A percentile compares a stretch with the other conserved stretches of the same genome.
Conservation (phyloP, 345 rosid genomes). For the Populus deltoides region DNA sequence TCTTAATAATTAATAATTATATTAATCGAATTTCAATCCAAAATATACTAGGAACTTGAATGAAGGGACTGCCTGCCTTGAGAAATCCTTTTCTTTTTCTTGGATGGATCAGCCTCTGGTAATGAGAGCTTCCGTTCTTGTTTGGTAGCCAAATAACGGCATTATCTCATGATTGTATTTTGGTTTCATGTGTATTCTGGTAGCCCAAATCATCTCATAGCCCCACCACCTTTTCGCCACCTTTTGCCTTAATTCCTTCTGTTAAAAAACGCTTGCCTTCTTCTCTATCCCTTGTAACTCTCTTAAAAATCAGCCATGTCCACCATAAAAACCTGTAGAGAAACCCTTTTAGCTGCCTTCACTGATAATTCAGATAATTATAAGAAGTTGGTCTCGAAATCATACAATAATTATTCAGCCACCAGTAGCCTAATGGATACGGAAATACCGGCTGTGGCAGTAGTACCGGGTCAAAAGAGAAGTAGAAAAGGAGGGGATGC, state of each 20-base stretch:
- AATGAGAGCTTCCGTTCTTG: constrained; percentile 19
- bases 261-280: too few species aligned
- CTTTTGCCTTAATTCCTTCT: neutral
- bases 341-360: too few species aligned
- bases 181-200: neutral
- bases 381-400: constrained; percentile 8
- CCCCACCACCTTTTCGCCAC: constrained; percentile 1
- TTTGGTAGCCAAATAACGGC: constrained; percentile 39
- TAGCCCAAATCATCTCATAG: neutral
- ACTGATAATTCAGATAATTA: neutral
- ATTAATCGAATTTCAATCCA: too few species aligned
- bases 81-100: neutral
- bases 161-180: constrained; percentile 31
- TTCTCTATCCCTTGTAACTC: too few species aligned
- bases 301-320: too few species aligned
- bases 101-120: neutral
- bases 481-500: constrained; percentile 14
- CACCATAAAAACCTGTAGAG: too few species aligned
- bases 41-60: too few species aligned
- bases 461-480: constrained; percentile 26
- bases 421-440: neutral
- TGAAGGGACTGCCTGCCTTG: too few species aligned
- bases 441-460: constrained; percentile 5
- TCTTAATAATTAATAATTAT: too few species aligned
- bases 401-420: constrained; percentile 2